Evolutionary conservation across 768 basidiomycete species (phyloP).

Genomic region (Galerina sulciceps): DNA sequence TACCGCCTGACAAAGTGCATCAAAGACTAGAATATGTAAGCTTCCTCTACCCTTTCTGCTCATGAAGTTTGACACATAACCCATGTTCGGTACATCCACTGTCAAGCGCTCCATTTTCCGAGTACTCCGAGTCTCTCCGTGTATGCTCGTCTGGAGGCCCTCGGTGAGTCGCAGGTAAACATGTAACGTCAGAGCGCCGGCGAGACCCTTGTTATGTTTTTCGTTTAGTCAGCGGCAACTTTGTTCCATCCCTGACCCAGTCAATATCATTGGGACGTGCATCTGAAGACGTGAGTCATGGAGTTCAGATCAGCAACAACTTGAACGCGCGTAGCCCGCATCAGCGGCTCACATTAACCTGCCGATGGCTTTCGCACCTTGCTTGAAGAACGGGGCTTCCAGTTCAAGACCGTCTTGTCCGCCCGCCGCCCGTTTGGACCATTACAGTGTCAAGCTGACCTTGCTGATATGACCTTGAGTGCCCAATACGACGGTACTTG

Average conservation of each 20-base stretch:
- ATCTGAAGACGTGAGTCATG: conserved; percentile 7
- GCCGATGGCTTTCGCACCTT: conserved; percentile 15
- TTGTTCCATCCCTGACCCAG: neutral
- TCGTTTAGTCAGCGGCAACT: neutral
- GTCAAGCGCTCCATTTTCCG: no score
- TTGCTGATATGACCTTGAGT: no score
- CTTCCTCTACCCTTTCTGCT: no score
- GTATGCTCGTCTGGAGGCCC: no score
- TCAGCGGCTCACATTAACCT: neutral
- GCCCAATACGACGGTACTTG: no score
- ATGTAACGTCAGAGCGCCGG: no score
- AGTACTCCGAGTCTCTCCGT: no score
- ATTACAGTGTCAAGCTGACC: neutral
- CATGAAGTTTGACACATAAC: no score
- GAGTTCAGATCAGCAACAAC: conserved; percentile 1
- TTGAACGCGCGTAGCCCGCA: neutral
- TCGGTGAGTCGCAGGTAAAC: no score
- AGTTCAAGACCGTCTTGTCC: neutral
- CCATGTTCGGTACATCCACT: no score
- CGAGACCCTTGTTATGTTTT: neutral
- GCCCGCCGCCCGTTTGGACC: neutral
- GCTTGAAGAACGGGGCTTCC: neutral
- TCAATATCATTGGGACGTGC: neutral
- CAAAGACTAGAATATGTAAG: no score
- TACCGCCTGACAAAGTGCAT: no score